phyloP scores from a whole-genome alignment of 129 eudicot species.

The Centaurea solstitialis region DNA sequence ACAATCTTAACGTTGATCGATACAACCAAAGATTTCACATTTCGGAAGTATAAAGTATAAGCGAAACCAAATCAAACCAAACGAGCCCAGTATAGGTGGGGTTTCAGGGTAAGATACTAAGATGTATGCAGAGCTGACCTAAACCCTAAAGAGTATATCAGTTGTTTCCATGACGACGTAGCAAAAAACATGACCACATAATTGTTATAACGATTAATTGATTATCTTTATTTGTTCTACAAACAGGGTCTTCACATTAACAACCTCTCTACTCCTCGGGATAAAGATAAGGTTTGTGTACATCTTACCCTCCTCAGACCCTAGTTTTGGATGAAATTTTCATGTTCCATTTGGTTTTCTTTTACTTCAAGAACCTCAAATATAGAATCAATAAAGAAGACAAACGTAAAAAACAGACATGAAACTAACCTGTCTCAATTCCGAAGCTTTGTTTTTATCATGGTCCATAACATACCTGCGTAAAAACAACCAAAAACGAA shows the following conservation, averaged over 20 bases:
- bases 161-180: not conserved
- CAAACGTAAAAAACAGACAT: not conserved
- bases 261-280: not conserved
- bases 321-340: too few relatives aligned
- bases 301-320: not conserved
- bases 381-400: not conserved
- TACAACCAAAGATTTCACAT: not conserved
- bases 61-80: not conserved
- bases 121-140: not conserved
- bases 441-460: slow-evolving; percentile 79
- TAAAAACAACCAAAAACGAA: slow-evolving; percentile 10
- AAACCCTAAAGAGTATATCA: not conserved
- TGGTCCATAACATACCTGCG: slow-evolving; percentile 91
- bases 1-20: not conserved
- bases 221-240: not conserved
- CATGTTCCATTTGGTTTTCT: not conserved
- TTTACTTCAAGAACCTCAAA: not conserved
- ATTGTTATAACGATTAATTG: not conserved
- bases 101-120: not conserved
- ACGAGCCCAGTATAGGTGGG: not conserved
- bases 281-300: not conserved
- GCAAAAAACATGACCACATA: not conserved
- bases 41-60: not conserved
- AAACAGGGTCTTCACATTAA: not conserved
- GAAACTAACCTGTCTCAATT: slow-evolving; percentile 76